Evolutionary conservation across 176 grass and related monocot genomes (phyloP).

Genomic region (Eragrostis curvula): DNA sequence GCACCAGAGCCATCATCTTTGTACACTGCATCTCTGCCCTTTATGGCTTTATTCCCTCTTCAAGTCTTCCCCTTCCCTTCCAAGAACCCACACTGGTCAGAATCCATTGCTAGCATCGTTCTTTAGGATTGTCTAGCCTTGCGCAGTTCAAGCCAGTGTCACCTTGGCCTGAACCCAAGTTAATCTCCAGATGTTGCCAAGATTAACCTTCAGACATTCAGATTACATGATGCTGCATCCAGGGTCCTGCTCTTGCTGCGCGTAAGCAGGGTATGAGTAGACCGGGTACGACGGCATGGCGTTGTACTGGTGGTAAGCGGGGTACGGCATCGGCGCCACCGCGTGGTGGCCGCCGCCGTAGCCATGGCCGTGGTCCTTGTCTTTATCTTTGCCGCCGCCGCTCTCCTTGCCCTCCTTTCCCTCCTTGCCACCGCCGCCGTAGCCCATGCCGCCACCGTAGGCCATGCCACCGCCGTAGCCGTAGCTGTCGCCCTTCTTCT

Average conservation of each 20-base stretch:
- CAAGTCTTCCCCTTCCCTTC: neutral
- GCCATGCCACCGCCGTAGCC: conserved; percentile 26
- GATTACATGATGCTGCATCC: conserved; percentile 54
- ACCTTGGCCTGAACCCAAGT: neutral
- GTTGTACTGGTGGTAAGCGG: conserved; percentile 57
- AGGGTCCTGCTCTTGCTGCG: conserved; percentile 53
- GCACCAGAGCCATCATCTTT: neutral
- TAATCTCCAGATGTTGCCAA: neutral
- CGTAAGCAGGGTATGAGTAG: conserved; percentile 46
- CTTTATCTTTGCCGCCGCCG: neutral
- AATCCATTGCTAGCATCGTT: neutral
- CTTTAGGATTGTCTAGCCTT: neutral
- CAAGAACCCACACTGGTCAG: neutral
- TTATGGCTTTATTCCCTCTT: neutral
- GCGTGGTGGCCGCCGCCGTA: neutral
- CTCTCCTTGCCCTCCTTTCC: neutral
- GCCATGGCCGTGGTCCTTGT: conserved; percentile 12
- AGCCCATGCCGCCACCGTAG: conserved; percentile 8
- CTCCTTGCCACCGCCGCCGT: neutral
- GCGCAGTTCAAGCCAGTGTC: neutral
- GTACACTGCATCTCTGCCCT: neutral
- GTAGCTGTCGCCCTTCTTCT: conserved; percentile 49
- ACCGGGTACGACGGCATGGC: conserved; percentile 39
- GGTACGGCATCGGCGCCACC: neutral
- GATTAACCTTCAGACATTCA: neutral